Conservation (phyloP, 179 eudicot species). For the Corrigiola litoralis region DNA sequence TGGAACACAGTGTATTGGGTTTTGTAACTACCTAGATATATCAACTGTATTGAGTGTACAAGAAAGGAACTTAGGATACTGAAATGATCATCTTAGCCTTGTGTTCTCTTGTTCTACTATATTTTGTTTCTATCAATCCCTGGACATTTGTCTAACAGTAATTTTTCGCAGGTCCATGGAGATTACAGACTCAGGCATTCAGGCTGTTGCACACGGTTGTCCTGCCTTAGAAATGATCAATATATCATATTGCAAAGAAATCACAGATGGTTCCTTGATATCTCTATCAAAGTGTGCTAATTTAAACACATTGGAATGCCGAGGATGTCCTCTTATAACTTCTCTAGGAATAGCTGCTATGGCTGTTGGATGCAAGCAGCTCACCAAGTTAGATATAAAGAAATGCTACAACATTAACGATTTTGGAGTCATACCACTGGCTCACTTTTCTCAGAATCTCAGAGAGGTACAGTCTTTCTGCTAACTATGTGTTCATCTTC, state of each 20-base stretch:
- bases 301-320: slow-evolving; percentile 69
- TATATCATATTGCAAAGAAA: slow-evolving; percentile 62
- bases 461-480: slow-evolving; percentile 51
- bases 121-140: neutral
- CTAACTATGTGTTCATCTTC: neutral
- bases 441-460: slow-evolving; percentile 79
- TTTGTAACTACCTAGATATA: too few relatives aligned
- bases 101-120: neutral
- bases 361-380: slow-evolving; percentile 82
- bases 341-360: slow-evolving; percentile 72
- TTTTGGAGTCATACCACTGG: slow-evolving; percentile 79
- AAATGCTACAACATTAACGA: slow-evolving; percentile 76
- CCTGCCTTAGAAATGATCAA: slow-evolving; percentile 61
- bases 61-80: too few relatives aligned
- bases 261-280: slow-evolving; percentile 62
- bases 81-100: too few relatives aligned
- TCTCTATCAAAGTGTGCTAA: slow-evolving; percentile 70
- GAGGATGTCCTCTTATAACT: slow-evolving; percentile 79
- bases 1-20: too few relatives aligned
- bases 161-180: slow-evolving; percentile 58
- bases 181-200: slow-evolving; percentile 64
- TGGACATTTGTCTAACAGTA: neutral
- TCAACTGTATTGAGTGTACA: too few relatives aligned
- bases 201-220: slow-evolving; percentile 70
- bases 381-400: slow-evolving; percentile 74